Evolutionary conservation across 2,329 filamentous ascomycete genomes (phyloP), one percentile per base, ranked within the genome.

Genomic region (Lecanosticta acicola): DNA sequence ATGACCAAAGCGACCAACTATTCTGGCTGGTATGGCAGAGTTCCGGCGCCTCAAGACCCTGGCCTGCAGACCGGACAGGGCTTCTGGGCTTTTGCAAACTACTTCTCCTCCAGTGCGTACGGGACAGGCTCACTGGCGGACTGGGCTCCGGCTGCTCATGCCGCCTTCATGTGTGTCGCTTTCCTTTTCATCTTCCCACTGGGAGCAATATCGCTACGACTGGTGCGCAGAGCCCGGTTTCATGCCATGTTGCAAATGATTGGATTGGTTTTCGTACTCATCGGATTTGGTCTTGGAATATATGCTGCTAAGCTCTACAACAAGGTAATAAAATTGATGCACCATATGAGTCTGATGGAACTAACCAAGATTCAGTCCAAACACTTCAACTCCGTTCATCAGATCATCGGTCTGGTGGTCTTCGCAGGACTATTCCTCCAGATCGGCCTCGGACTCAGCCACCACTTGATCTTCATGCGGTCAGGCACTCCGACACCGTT

Each of bases 401-500:
- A 76, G 50, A 66, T 75, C 52, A 46, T 74, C 43, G 72, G 72
- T 18, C 65, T 75, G 35, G 38, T 72, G 32, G 50, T 70, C 19
- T 54, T 68, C 19, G 52, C 63, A 35, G 57, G 50, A 0, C 53
- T 68, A 7, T 50, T 66, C 20, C 45, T 64, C 5, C 69, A 71
- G 46, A 61, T 65, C 47, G 55, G 61, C 3, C 58, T 70, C n/a
- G 69, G 69, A 13, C 60, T 67, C 37, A 59, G 63, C 41, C 66
- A 71, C 45, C 68, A 71, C 53, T 47, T 61, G 20, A 51, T 66
- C 41, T 69, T 64, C 50, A 56, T 53, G 48, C 53, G 54, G 24
- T 50, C 52, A 16, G 50, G 48, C 17, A 37, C 37, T 14, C 76
- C 19, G 69, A 71, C 53, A 3, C 41, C 49, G 13, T 68, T 79